Evolutionary conservation across 2,329 filamentous ascomycete genomes (phyloP).

Genomic region (Acrocalymma vagum): DNA sequence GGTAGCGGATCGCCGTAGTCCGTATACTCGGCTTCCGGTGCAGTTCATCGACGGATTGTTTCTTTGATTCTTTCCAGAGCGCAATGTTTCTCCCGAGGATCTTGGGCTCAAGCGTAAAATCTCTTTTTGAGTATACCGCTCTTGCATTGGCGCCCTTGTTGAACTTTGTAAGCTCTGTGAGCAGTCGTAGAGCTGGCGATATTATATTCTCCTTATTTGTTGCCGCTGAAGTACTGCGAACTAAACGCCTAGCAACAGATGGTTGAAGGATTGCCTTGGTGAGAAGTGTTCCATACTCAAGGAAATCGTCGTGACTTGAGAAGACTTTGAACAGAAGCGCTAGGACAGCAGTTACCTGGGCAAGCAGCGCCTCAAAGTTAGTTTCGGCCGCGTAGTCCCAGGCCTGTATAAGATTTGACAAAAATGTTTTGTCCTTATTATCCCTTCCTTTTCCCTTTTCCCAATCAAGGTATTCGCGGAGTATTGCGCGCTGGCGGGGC

Average conservation of each 20-base stretch:
- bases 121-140: conserved; percentile 78
- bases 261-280: conserved; percentile 84
- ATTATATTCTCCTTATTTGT: conserved; percentile 89
- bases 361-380: conserved; percentile 82
- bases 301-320: conserved; percentile 76
- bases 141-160: conserved; percentile 85
- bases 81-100: conserved; percentile 82
- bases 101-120: conserved; percentile 75
- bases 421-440: conserved; percentile 69
- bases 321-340: conserved; percentile 82
- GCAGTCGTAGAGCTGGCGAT: conserved; percentile 83
- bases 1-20: conserved; percentile 82
- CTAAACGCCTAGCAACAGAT: conserved; percentile 80
- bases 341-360: conserved; percentile 80
- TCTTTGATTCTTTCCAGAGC: conserved; percentile 63
- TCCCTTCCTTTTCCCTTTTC: conserved; percentile 59
- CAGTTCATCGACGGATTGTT: conserved; percentile 67
- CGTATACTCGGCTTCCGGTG: conserved; percentile 78
- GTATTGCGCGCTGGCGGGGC: conserved; percentile 62
- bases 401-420: conserved; percentile 83
- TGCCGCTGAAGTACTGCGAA: conserved; percentile 79
- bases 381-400: conserved; percentile 85
- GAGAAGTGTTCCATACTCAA: conserved; percentile 77
- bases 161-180: conserved; percentile 85
- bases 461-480: conserved; percentile 74